These are phyloP conservation scores for Sphaerulina vaccinii DNA, from an alignment of 2,329 filamentous ascomycete genomes.

Conservation along the genomic window DNA sequence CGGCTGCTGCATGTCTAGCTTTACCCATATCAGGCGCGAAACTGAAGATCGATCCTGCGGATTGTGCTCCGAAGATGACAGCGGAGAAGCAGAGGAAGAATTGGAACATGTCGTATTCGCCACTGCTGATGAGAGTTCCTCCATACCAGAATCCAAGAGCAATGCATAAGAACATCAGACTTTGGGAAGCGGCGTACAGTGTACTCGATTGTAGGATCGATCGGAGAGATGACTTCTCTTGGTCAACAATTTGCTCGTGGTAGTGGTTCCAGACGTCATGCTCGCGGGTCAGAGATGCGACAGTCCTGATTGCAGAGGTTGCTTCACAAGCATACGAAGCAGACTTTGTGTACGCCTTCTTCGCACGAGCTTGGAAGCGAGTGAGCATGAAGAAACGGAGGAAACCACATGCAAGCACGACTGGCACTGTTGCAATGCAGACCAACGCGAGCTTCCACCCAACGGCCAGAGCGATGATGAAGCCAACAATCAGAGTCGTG, in stretches of 20 bases:
- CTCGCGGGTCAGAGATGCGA: conserved; percentile 86
- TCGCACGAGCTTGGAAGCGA: conserved; percentile 74
- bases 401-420: conserved; percentile 79
- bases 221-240: conserved; percentile 66
- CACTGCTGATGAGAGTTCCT: conserved; percentile 67
- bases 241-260: conserved; percentile 62
- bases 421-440: conserved; percentile 73
- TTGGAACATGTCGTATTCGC: conserved; percentile 74
- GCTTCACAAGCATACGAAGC: conserved; percentile 90
- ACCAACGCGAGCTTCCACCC: conserved; percentile 88
- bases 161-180: conserved; percentile 76
- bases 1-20: conserved; percentile 76
- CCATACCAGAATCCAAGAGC: conserved; percentile 94
- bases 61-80: conserved; percentile 88
- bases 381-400: conserved; percentile 83
- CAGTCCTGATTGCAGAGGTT: conserved; percentile 88
- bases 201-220: conserved; percentile 74
- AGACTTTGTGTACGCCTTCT: conserved; percentile 74
- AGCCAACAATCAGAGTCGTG: conserved; percentile 75
- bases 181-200: conserved; percentile 83
- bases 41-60: conserved; percentile 83
- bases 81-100: conserved; percentile 91
- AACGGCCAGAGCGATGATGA: conserved; percentile 67
- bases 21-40: conserved; percentile 94
- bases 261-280: conserved; percentile 74